Evolutionary conservation across 169 alveolate genomes (phyloP).

Genomic region (Theileria orientalis): DNA sequence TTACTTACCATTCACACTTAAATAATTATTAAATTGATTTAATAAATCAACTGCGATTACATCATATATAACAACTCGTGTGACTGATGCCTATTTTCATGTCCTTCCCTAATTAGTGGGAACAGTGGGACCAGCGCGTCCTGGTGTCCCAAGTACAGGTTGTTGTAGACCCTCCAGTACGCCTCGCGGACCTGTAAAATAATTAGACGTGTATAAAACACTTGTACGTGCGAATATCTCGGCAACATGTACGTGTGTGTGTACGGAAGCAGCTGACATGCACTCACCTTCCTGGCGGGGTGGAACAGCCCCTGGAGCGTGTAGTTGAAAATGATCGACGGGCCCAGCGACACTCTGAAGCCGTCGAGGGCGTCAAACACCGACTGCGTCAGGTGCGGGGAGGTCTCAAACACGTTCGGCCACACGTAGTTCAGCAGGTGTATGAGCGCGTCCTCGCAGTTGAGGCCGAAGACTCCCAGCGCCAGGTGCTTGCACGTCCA

Average conservation of each 20-base stretch:
- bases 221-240: no score
- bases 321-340: conserved; percentile 93
- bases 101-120: conserved; percentile 81
- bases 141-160: conserved; percentile 97
- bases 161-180: conserved; percentile 99
- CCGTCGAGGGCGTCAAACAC: conserved; percentile 99
- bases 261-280: background rate
- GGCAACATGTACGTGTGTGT: background rate
- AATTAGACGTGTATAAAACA: background rate
- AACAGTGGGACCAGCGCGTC: conserved; percentile 95
- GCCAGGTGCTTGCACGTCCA: conserved; percentile 98
- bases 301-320: conserved; percentile 98
- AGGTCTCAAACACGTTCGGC: conserved; percentile 99
- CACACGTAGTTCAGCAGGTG: conserved; percentile 97
- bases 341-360: conserved; percentile 97
- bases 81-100: conserved; percentile 54
- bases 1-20: no score
- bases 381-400: conserved; percentile 97
- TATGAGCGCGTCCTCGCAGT: conserved; percentile 94
- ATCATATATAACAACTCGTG: conserved; percentile 57
- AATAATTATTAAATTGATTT: no score
- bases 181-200: conserved; percentile 79
- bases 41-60: no score
- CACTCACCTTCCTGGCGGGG: conserved; percentile 98
- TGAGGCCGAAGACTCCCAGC: conserved; percentile 91